A percentile compares a stretch with the other conserved stretches of the same genome.
phyloP scores from a whole-genome alignment of 2,329 filamentous ascomycete species.

The Monosporascus sp. region DNA sequence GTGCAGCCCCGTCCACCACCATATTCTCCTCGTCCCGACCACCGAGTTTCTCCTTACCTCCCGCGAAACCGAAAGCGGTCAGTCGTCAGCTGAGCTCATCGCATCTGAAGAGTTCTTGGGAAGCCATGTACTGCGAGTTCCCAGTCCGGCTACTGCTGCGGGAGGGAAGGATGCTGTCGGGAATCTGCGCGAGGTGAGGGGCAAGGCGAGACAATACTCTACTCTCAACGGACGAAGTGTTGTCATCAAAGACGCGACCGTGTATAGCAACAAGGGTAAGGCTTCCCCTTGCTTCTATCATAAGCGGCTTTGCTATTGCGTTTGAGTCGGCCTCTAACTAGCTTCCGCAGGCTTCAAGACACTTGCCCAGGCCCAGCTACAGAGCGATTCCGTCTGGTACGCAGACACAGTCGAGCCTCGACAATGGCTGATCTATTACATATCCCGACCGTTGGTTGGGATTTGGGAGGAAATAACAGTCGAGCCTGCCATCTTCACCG shows the following conservation, averaged over 20 bases:
- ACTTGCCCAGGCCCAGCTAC: constrained; percentile 79
- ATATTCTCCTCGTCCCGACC: constrained; percentile 88
- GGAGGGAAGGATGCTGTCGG: constrained; percentile 52
- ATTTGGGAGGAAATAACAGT: constrained; percentile 73
- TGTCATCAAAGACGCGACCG: constrained; percentile 84
- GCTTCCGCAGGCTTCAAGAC: constrained; percentile 72
- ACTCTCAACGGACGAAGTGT: constrained; percentile 91
- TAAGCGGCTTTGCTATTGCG: constrained; percentile 5
- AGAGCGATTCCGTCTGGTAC: constrained; percentile 82
- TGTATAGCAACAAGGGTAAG: constrained; percentile 93
- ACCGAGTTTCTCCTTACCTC: constrained; percentile 86
- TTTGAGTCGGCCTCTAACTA: not conserved
- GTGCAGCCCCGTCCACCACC: constrained; percentile 85
- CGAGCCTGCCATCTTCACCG: constrained; percentile 55
- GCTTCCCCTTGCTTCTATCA: constrained; percentile 7
- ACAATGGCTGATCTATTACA: constrained; percentile 96
- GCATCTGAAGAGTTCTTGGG: constrained; percentile 90
- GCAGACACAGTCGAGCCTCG: constrained; percentile 82
- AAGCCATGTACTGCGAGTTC: constrained; percentile 91
- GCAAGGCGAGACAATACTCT: constrained; percentile 89
- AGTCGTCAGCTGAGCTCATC: constrained; percentile 72
- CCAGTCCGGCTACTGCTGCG: constrained; percentile 42
- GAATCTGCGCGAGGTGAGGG: constrained; percentile 77
- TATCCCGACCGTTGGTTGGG: constrained; percentile 82
- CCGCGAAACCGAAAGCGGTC: constrained; percentile 80